Evolutionary conservation across 495 filamentous ascomycete species (phyloP), one percentile per base, ranked within the genome.

Genomic region (Viridothelium virens): DNA sequence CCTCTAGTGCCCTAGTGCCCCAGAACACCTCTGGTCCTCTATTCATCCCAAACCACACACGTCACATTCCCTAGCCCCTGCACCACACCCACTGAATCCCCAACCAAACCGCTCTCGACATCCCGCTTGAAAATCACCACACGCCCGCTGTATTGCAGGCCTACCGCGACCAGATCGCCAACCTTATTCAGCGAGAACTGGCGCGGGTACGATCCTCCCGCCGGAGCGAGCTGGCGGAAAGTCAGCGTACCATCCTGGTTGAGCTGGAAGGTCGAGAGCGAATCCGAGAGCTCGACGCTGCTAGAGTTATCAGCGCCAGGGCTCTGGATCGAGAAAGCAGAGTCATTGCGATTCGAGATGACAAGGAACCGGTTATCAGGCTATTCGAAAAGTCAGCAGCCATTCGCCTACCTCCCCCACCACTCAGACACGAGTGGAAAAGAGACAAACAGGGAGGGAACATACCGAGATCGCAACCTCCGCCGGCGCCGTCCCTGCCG

Each of bases 381-480:
- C 81, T 85, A 65, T 38, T 53, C 5, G 48, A 12, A 18, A 11
- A 5, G 48, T 53, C 25, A 53, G 48, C 48, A 46, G 14, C 25
- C 25, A 25, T 25, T 25, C 25, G 25, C 25, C 25, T 25, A 25
- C 25, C 25, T 25, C 25, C 25, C 25, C 25, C 25, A 25, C 25
- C 25, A 25, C 25, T 25, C 25, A 25, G 25, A 25, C 25, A 25
- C 25, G 25, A 25, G 25, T 25, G 25, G 25, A 25, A 25, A 25
- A 25, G 25, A 25, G 25, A 25, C 25, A 25, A 25, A 25, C 25
- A 25, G 25, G 25, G 25, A 25, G 41, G 36, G 50, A 39, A 75
- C 83, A 76, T 72, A 87, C 86, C 38, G 86, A 84, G 47, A 90
- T 69, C 3, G 73, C 34, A 36, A 88, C 82, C 73, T 91, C 89